Base-by-base conservation (phyloP, 257 asterid species). In the Orobanche coerulescens region DNA sequence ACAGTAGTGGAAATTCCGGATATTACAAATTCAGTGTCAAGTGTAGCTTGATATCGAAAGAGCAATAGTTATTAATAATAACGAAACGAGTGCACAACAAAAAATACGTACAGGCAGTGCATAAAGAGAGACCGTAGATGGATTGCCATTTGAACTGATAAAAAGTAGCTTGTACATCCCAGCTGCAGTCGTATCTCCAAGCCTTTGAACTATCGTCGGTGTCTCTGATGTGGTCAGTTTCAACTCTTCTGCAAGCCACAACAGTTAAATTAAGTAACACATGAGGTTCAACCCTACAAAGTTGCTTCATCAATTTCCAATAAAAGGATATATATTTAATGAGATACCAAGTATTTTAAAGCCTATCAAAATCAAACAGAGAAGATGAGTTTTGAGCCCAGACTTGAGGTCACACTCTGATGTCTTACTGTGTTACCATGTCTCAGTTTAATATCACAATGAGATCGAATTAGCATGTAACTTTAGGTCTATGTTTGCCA, bases 131-230 rank as follows among this genome's bases (percentile, higher is more conserved):
- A 74, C 81, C 22, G 78, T 57, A 46, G 96, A 82, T 6, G 81
- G 80, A 63, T 59, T 82, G 73, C 86, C 95, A 13, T 74, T 70
- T 25, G 80, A 64, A 37, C 80, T 73, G 85, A 75, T 79, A 72
- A 79, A 76, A 44, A 88, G 87, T 51, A 88, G 81, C 77, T 83
- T 85, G 78, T 80, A 88, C 85, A 85, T 79, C 73, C 88, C 95
- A 34, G 98, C 96, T 70, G 98, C 95, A 58, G 98, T 80, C 34
- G 96, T 95, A 55, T 88, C 96, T 62, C 96, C 98, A 13, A 91
- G 85, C 79, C 98, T 79, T 71, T 83, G 98, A 78, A 91, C 91
- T 22, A 91, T 64, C 83, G 65, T 67, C 69, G 34, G 72, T 68
- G 78, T 55, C 80, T 49, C 58, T 43, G 52, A 55, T 14, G 49